Conservation (phyloP, 257 asterid species). For the Solanum chaucha region DNA sequence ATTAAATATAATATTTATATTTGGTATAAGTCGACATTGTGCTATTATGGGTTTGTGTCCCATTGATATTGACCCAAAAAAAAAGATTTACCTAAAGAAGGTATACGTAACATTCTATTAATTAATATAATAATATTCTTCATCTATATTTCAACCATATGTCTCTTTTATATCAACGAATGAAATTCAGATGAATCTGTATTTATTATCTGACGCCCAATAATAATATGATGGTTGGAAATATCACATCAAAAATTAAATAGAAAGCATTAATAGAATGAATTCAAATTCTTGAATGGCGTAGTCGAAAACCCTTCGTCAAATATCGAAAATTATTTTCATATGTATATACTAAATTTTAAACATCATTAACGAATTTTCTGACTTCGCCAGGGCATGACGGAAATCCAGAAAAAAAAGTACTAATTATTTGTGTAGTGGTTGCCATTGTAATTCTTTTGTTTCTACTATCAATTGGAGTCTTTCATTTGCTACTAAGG, state of each 20-base stretch:
- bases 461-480: background rate
- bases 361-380: background rate
- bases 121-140: background rate
- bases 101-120: background rate
- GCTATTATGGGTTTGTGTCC: background rate
- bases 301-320: rapidly evolving
- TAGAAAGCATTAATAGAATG: background rate
- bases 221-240: background rate
- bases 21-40: background rate
- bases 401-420: background rate
- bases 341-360: background rate
- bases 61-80: background rate
- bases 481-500: background rate
- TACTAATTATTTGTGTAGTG: background rate
- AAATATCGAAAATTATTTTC: background rate
- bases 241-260: background rate
- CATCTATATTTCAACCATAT: background rate
- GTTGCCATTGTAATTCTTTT: background rate
- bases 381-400: background rate
- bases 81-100: too few species aligned
- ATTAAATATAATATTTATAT: too few species aligned
- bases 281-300: background rate
- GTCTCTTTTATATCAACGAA: background rate
- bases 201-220: rapidly evolving
- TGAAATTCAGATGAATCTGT: background rate